Conservation (phyloP, 768 basidiomycete genomes). For the Gloeopeniophorella convolvens region DNA sequence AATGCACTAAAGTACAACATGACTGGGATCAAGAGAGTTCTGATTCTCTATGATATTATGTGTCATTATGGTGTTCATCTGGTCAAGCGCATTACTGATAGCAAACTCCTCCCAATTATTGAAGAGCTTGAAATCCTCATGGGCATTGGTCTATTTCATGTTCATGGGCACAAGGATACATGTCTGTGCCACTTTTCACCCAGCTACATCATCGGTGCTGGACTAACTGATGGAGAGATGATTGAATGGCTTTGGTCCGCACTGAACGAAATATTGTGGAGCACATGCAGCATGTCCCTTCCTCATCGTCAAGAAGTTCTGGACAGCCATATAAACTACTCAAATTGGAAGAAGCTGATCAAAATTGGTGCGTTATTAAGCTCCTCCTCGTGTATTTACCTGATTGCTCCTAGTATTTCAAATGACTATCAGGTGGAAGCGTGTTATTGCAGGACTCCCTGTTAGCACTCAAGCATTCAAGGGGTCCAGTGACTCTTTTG, state of each 20-base stretch:
- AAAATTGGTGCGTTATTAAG: constrained; percentile 18
- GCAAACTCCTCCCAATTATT: background rate
- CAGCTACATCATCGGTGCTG: constrained; percentile 26
- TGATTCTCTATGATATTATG: background rate
- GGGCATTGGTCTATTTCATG: constrained; percentile 28
- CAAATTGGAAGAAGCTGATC: constrained; percentile 30
- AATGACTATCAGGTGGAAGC: too few species aligned
- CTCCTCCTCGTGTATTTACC: background rate
- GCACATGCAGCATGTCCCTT: constrained; percentile 21
- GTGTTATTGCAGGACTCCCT: background rate
- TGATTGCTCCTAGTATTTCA: background rate
- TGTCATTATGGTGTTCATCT: background rate
- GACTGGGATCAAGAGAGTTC: background rate
- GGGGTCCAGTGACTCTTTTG: too few species aligned
- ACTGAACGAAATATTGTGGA: constrained; percentile 26
- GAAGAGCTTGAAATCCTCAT: background rate
- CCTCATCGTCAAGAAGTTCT: constrained; percentile 23
- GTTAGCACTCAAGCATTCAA: too few species aligned
- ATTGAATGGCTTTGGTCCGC: constrained; percentile 31
- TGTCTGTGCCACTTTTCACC: constrained; percentile 26
- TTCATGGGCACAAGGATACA: constrained; percentile 25
- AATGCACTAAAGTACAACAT: background rate
- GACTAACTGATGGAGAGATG: constrained; percentile 29
- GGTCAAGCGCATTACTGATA: background rate
- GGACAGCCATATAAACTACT: constrained; percentile 30